These are phyloP conservation scores for Mollisiaceae sp. DNA, from an alignment of 2,329 filamentous ascomycete genomes.

Conservation along the genomic window DNA sequence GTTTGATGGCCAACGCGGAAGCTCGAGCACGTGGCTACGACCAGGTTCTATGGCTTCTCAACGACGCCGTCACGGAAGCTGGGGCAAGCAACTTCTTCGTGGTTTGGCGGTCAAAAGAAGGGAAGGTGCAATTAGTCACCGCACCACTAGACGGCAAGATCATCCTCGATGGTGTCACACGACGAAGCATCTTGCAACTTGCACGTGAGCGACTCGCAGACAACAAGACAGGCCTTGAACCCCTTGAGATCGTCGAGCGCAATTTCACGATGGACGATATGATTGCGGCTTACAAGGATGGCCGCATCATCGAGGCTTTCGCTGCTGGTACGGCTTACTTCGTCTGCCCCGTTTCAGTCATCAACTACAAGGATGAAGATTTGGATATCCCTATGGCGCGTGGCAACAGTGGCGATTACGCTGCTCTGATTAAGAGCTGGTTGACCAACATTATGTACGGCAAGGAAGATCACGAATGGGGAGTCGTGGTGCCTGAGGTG, in stretches of 20 bases:
- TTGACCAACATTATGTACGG: constrained; percentile 76
- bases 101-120: constrained; percentile 72
- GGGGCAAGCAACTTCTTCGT: constrained; percentile 94
- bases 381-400: constrained; percentile 65
- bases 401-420: constrained; percentile 59
- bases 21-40: constrained; percentile 76
- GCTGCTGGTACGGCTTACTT: constrained; percentile 86
- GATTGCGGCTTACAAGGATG: constrained; percentile 72
- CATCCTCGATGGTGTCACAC: constrained; percentile 88
- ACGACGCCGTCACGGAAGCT: constrained; percentile 84
- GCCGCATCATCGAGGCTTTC: constrained; percentile 82
- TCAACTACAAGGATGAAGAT: constrained; percentile 70
- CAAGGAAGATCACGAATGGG: constrained; percentile 70
- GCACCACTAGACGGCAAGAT: constrained; percentile 82
- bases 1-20: constrained; percentile 76
- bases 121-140: constrained; percentile 74
- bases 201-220: constrained; percentile 63
- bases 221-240: constrained; percentile 45
- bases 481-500: constrained; percentile 68
- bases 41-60: constrained; percentile 93
- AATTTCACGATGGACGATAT: constrained; percentile 84
- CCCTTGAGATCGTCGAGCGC: constrained; percentile 77
- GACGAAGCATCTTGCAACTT: constrained; percentile 78
- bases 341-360: constrained; percentile 69
- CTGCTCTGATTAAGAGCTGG: constrained; percentile 68